Evolutionary conservation across 129 eudicot genomes (phyloP).

Genomic region (Lactuca saligna): DNA sequence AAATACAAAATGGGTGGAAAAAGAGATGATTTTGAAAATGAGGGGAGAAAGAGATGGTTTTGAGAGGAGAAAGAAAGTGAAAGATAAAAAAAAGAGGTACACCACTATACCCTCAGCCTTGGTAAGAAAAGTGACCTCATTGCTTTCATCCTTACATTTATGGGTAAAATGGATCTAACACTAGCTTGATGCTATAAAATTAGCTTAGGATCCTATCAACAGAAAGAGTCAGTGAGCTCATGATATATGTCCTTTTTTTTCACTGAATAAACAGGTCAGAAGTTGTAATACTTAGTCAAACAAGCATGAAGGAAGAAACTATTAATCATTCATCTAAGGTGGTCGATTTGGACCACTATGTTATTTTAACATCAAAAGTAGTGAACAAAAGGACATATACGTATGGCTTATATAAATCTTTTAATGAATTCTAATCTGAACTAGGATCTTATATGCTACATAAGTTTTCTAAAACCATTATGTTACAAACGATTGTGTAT

Average conservation of each 20-base stretch:
- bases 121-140: background rate
- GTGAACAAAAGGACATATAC: slow-evolving; percentile 9
- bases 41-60: too few species aligned
- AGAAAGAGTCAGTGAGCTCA: slow-evolving; percentile 1
- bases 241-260: slow-evolving; percentile 5
- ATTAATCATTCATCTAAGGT: background rate
- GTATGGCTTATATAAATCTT: slow-evolving; percentile 1
- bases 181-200: background rate
- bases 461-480: background rate
- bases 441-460: too few species aligned
- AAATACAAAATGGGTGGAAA: too few species aligned
- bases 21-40: too few species aligned
- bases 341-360: slow-evolving; percentile 15
- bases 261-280: background rate
- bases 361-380: slow-evolving; percentile 11
- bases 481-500: too few species aligned
- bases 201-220: slow-evolving; percentile 17
- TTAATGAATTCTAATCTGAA: background rate
- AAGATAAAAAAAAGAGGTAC: too few species aligned
- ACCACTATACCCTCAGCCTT: too few species aligned
- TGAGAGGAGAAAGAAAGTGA: too few species aligned
- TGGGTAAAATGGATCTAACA: background rate
- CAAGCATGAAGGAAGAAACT: slow-evolving; percentile 3
- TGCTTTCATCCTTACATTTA: background rate
- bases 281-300: slow-evolving; percentile 4